Evolutionary conservation across 257 asterid species (phyloP).

Genomic region (Ilex asprella): DNA sequence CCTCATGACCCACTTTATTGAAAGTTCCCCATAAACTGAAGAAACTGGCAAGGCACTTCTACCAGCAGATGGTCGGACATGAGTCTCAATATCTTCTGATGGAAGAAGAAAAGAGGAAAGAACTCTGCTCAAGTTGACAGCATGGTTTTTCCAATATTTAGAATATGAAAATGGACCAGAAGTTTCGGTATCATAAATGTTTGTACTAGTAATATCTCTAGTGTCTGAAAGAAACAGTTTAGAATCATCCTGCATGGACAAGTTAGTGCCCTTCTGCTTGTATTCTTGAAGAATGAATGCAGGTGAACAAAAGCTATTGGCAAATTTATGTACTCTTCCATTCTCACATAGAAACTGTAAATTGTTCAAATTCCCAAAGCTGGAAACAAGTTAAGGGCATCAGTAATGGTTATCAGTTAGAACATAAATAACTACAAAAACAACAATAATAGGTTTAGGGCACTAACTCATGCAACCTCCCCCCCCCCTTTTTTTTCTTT

Average conservation of each 20-base stretch:
- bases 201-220: conserved; percentile 29
- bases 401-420: conserved; percentile 9
- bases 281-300: conserved; percentile 85
- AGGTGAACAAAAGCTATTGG: conserved; percentile 95
- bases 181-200: conserved; percentile 26
- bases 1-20: conserved; percentile 88
- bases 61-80: conserved; percentile 35
- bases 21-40: conserved; percentile 77
- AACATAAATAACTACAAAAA: no score
- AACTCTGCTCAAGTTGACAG: conserved; percentile 58
- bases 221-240: conserved; percentile 24
- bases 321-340: conserved; percentile 92
- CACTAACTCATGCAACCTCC: no score
- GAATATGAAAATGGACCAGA: conserved; percentile 28
- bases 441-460: no score
- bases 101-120: conserved; percentile 70
- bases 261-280: conserved; percentile 26
- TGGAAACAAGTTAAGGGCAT: conserved; percentile 56
- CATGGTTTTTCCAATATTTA: conserved; percentile 69
- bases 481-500: no score
- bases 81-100: conserved; percentile 40
- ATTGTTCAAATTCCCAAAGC: conserved; percentile 92
- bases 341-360: conserved; percentile 95
- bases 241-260: conserved; percentile 21
- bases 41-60: conserved; percentile 54